Evolutionary conservation across 148 eudicot genomes (phyloP), one percentile per base, ranked within the genome.

Genomic region (Persicaria maculosa): DNA sequence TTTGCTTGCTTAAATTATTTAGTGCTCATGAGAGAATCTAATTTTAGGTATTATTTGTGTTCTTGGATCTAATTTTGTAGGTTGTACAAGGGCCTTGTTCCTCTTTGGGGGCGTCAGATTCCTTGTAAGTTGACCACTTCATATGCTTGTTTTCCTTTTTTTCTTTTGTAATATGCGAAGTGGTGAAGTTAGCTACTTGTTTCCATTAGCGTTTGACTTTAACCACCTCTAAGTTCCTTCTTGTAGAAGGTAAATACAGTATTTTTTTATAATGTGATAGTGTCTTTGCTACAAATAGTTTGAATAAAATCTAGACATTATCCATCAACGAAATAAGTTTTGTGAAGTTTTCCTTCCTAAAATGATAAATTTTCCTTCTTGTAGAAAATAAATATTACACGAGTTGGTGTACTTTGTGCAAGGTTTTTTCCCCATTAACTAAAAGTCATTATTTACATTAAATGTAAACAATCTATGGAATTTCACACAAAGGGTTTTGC

Each of bases 21-120:
- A 0, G 44, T 31, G 15, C 44, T 62, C n/a, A 12, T 12, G 8
- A 40, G n/a, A 8, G 1, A 9, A 19, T 31, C 64, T 58, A 58
- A 1, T 15, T 65, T 65, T 22, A 62, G 15, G 12, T 62, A 16
- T 62, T 62, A 16, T 62, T 31, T 62, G 44, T 62, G 25, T 40
- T 16, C 4, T 40, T 43, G 19, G 7, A 4, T 65, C 19, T 65
- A 65, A 65, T 65, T 40, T 77, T 88, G 79, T 87, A 90, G 95
- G 80, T 74, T 90, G 76, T 90, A 90, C 91, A 88, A 84, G 79
- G 95, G 95, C 31, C 15, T 90, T 59, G 88, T 82, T 78, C 95
- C 95, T 20, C 88, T 90, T 50, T 90, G 95, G 95, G 95, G 95
- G 54, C 95, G 91, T 72, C 95, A 90, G 76, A 90, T 90, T 83